Evolutionary conservation across 1,284 basidiomycete genomes (phyloP).

Genomic region (Rhodotorula sp.): DNA sequence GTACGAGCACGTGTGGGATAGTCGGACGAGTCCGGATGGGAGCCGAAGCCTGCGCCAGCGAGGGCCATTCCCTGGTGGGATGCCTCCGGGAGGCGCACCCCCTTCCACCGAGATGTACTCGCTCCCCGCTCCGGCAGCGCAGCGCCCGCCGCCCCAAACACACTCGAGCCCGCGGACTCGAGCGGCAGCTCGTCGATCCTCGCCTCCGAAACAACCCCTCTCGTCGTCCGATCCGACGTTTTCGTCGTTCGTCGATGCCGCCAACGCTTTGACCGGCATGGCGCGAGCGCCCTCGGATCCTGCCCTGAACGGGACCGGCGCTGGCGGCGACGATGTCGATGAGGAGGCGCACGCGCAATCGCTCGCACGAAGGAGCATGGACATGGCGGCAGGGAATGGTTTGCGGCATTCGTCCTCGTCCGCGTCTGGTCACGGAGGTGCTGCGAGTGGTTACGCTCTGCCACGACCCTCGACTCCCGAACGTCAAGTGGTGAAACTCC

Average conservation of each 20-base stretch:
- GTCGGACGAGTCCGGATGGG: not conserved
- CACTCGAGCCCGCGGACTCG: not conserved
- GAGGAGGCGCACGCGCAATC: conserved; percentile 19
- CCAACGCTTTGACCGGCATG: conserved; percentile 36
- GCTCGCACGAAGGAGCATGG: conserved; percentile 14
- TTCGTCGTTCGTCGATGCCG: conserved; percentile 41
- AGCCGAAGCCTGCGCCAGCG: not conserved
- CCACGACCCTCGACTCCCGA: conserved; percentile 31
- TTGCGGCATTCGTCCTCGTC: conserved; percentile 5
- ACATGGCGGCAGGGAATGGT: not conserved
- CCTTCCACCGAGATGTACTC: not conserved
- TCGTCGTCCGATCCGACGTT: conserved; percentile 37
- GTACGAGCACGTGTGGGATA: conserved; percentile 1
- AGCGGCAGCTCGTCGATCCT: not conserved
- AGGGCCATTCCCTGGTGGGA: not conserved
- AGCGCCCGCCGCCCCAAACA: not conserved
- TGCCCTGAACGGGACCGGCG: conserved; percentile 11
- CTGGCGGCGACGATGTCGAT: conserved; percentile 6
- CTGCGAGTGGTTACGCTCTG: not conserved
- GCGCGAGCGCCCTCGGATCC: conserved; percentile 31
- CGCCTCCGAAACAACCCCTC: conserved; percentile 13
- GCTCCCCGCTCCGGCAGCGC: not conserved
- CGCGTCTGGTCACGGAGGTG: not conserved
- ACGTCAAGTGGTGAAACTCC: not conserved
- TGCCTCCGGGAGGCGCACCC: not conserved